Conservation (phyloP, 306 rosid species). For the Ziziphus jujuba region DNA sequence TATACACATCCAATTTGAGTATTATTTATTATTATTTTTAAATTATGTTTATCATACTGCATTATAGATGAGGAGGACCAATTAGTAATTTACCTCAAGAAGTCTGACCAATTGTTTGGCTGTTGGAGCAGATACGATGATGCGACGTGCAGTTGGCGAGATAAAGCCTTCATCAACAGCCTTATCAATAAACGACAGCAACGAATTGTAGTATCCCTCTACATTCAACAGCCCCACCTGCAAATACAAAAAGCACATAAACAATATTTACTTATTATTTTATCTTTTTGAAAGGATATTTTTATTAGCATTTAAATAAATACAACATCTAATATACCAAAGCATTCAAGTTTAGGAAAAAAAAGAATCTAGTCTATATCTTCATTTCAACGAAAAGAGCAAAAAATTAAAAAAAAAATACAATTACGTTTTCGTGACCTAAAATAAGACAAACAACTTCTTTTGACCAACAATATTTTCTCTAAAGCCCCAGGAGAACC, state of each 20-base stretch:
- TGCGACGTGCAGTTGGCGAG: conserved; percentile 94
- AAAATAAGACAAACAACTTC: neutral
- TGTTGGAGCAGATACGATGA: conserved; percentile 95
- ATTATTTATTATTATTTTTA: no score
- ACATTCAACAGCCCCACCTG: conserved; percentile 98
- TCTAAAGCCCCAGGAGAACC: conserved; percentile 8
- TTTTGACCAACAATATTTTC: conserved; percentile 54
- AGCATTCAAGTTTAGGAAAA: no score
- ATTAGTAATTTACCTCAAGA: conserved; percentile 63
- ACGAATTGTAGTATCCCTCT: conserved; percentile 92
- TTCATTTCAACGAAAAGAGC: no score
- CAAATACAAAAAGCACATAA: conserved; percentile 21
- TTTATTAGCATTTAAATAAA: neutral
- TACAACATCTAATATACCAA: neutral
- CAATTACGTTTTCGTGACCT: conserved; percentile 1
- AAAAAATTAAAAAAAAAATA: no score
- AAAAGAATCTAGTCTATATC: no score
- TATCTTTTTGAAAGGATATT: neutral
- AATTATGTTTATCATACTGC: no score
- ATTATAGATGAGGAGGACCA: no score
- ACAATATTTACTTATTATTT: neutral
- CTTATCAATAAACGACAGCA: conserved; percentile 85
- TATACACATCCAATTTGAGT: no score
- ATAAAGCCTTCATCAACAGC: conserved; percentile 99
- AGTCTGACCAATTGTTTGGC: conserved; percentile 78